These are phyloP conservation scores for Pseudogymnoascus verrucosus DNA, from an alignment of 2,329 filamentous ascomycete species.

Conservation along the genomic window DNA sequence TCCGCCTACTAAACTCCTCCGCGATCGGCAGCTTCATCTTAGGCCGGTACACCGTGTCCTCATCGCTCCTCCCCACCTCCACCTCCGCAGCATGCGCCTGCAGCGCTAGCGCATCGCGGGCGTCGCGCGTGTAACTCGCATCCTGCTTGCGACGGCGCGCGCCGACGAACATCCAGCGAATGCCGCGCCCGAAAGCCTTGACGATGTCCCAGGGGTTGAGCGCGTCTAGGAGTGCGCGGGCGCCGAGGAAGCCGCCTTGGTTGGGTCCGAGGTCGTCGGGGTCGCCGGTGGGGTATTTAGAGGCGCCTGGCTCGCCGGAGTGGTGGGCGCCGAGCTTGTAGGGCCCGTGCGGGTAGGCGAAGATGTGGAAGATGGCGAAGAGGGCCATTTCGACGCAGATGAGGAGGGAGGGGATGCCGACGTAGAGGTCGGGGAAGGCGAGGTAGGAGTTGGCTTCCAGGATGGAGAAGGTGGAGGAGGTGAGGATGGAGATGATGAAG, in stretches of 20 bases:
- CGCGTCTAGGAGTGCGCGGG: slow-evolving; percentile 60
- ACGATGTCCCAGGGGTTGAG: slow-evolving; percentile 77
- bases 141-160: slow-evolving; percentile 51
- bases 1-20: slow-evolving; percentile 24
- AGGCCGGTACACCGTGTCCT: slow-evolving; percentile 1
- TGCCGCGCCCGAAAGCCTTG: slow-evolving; percentile 69
- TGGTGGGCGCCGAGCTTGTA: slow-evolving; percentile 41
- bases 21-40: slow-evolving; percentile 21
- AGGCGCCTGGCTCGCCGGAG: slow-evolving; percentile 28
- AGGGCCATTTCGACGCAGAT: slow-evolving; percentile 80
- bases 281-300: slow-evolving; percentile 40
- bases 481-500: slow-evolving; percentile 53
- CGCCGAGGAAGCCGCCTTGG: slow-evolving; percentile 55
- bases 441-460: slow-evolving; percentile 55
- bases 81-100: neutral
- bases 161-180: slow-evolving; percentile 75
- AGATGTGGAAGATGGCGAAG: slow-evolving; percentile 71
- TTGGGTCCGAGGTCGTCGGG: slow-evolving; percentile 43
- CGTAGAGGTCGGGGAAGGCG: slow-evolving; percentile 66
- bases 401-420: slow-evolving; percentile 70
- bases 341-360: slow-evolving; percentile 69
- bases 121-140: slow-evolving; percentile 36
- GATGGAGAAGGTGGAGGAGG: slow-evolving; percentile 43
- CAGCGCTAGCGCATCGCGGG: neutral
- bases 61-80: neutral